phyloP scores from a whole-genome alignment of 345 rosid genomes.

The Salix koriyanagi region DNA sequence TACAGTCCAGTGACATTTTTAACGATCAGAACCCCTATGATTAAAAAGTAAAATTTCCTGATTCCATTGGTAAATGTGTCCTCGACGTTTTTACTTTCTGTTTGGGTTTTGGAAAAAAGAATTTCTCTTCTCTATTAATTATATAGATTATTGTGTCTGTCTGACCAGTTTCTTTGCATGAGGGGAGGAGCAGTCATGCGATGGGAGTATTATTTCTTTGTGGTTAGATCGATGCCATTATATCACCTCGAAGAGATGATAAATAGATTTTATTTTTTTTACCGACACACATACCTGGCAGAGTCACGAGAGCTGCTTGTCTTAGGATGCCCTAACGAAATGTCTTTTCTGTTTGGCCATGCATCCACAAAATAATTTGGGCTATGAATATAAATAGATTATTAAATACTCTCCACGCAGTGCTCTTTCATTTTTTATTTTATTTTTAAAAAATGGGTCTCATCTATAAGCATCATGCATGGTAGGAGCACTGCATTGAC shows the following conservation, averaged over 20 bases:
- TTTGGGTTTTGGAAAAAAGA: background rate
- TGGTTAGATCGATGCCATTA: no score
- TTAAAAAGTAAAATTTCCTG: slow-evolving; percentile 8
- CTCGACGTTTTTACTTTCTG: background rate
- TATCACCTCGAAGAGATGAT: no score
- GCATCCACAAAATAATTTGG: background rate
- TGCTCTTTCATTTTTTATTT: background rate
- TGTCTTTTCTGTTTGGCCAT: background rate
- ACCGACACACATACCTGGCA: slow-evolving; percentile 5
- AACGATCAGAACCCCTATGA: slow-evolving; percentile 3
- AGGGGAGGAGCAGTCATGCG: slow-evolving; percentile 25
- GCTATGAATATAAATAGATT: no score
- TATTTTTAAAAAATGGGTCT: no score
- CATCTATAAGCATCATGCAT: no score
- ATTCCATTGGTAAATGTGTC: slow-evolving; percentile 15
- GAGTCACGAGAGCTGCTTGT: slow-evolving; percentile 35
- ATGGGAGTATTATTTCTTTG: slow-evolving; percentile 1
- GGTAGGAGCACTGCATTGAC: no score
- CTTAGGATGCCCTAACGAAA: slow-evolving; percentile 11
- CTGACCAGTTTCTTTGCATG: slow-evolving; percentile 49
- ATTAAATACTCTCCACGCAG: no score
- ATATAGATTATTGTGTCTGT: background rate
- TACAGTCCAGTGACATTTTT: background rate
- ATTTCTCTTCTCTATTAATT: no score
- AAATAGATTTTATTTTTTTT: background rate